phyloP scores from a whole-genome alignment of 1,139 yeast species.

The Yamadazyma buinensis region DNA sequence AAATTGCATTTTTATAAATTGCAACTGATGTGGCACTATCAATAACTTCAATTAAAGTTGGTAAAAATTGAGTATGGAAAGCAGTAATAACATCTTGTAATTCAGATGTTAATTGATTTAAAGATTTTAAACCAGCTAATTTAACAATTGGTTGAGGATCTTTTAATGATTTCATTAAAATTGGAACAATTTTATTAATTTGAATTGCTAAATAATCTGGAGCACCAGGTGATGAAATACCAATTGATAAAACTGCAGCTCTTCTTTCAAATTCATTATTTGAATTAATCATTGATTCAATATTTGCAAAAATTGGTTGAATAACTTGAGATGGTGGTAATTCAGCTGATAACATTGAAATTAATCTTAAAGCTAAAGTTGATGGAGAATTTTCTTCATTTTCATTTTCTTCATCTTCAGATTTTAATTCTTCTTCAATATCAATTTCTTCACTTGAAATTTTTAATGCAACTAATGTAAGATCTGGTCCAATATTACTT shows the following conservation, averaged over 20 bases:
- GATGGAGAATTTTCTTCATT: conserved; percentile 86
- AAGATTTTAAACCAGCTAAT: conserved; percentile 81
- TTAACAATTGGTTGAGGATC: conserved; percentile 76
- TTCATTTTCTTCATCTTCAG: conserved; percentile 85
- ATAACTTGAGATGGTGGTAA: conserved; percentile 93
- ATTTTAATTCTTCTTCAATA: conserved; percentile 64
- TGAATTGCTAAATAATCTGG: conserved; percentile 87
- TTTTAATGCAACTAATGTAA: conserved; percentile 69
- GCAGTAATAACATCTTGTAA: conserved; percentile 82
- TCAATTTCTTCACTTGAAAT: conserved; percentile 82
- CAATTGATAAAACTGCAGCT: conserved; percentile 79
- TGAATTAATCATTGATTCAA: conserved; percentile 61
- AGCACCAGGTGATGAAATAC: conserved; percentile 86
- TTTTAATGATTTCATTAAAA: conserved; percentile 70
- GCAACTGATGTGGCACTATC: conserved; percentile 81
- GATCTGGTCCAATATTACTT: conserved; percentile 74
- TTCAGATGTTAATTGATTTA: conserved; percentile 76
- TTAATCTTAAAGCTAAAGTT: conserved; percentile 72
- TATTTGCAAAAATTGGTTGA: conserved; percentile 67
- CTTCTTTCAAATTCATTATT: conserved; percentile 75
- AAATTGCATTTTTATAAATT: conserved; percentile 87
- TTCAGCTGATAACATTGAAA: conserved; percentile 74
- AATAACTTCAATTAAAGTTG: conserved; percentile 81
- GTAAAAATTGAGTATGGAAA: conserved; percentile 77
- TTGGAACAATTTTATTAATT: conserved; percentile 67